Evolutionary conservation across 257 asterid species (phyloP).

Genomic region (Solanum rostratum): DNA sequence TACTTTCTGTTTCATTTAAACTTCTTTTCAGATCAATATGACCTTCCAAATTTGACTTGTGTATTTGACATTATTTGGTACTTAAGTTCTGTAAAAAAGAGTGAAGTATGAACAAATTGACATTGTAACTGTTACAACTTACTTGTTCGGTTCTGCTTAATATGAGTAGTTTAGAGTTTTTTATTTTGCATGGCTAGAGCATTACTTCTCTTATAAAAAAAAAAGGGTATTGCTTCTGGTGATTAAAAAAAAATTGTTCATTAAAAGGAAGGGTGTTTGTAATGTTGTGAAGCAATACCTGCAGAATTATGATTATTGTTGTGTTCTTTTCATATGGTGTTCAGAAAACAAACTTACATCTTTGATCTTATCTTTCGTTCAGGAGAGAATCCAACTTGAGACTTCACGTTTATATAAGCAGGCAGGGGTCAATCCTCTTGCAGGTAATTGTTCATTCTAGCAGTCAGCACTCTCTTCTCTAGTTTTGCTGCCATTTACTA

Average conservation of each 20-base stretch:
- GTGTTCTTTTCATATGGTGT: neutral
- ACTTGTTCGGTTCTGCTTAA: neutral
- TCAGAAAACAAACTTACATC: neutral
- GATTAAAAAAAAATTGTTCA: neutral
- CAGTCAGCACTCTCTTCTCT: neutral
- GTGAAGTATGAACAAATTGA: neutral
- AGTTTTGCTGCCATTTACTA: neutral
- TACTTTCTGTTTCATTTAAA: neutral
- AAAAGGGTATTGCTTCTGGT: neutral
- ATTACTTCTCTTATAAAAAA: neutral
- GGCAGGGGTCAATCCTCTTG: constrained; percentile 99
- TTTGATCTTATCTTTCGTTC: constrained; percentile 4
- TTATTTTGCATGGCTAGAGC: neutral
- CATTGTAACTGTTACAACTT: neutral
- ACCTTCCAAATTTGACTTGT: neutral
- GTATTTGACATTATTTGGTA: neutral
- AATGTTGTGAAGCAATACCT: neutral
- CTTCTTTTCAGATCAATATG: neutral
- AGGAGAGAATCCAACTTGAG: constrained; percentile 99
- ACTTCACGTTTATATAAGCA: constrained; percentile 81
- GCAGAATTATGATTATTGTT: neutral
- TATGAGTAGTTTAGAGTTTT: neutral
- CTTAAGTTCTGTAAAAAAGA: neutral
- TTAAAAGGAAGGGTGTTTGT: neutral
- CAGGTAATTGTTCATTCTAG: constrained; percentile 45